These are phyloP conservation scores for Vanilla planifolia DNA, from an alignment of 106 monocot genomes.

Conservation along the genomic window DNA sequence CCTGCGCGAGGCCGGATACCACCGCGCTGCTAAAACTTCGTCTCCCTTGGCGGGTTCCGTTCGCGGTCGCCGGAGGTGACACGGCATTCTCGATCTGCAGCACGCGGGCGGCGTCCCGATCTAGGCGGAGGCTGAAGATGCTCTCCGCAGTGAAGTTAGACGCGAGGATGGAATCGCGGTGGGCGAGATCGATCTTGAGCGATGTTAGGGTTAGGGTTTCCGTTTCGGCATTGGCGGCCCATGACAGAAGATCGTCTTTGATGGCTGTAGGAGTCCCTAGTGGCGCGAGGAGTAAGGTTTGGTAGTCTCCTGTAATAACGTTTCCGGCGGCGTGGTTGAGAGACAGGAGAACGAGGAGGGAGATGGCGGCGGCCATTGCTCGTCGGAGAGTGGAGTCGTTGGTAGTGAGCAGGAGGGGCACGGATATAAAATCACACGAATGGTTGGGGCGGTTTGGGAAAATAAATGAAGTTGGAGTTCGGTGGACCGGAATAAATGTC, in stretches of 20 bases:
- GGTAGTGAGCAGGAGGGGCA: no score
- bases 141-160: conserved; percentile 15
- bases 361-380: background rate
- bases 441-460: no score
- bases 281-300: conserved; percentile 7
- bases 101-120: conserved; percentile 26
- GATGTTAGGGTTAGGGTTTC: background rate
- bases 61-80: background rate
- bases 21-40: conserved; percentile 34
- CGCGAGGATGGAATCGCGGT: conserved; percentile 27
- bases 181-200: conserved; percentile 32
- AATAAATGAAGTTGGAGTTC: no score
- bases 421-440: no score
- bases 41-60: conserved; percentile 5
- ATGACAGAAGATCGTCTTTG: conserved; percentile 10
- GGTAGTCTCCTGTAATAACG: conserved; percentile 3
- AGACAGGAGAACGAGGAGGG: conserved; percentile 21
- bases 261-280: conserved; percentile 5
- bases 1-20: conserved; percentile 53
- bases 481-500: no score
- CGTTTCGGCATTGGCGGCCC: conserved; percentile 6
- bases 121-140: conserved; percentile 28
- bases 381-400: no score
- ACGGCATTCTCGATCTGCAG: conserved; percentile 1
- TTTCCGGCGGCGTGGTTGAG: conserved; percentile 1